Conservation (phyloP, 352 stramenopile species). For the Phytophthora lateralis region DNA sequence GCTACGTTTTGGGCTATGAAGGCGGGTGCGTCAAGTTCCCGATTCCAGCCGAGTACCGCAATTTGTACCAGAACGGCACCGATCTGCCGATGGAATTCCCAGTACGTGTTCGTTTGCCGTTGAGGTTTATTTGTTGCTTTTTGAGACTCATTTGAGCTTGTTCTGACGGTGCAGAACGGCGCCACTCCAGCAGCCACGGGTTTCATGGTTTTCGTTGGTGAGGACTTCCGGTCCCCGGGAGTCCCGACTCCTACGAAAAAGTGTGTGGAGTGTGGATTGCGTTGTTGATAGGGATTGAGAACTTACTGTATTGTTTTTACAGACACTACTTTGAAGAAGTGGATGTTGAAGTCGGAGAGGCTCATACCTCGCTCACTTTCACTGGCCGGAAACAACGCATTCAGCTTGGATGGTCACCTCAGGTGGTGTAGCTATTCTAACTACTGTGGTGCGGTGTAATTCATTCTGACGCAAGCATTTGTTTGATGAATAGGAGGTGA, state of each 20-base stretch:
- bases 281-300: background rate
- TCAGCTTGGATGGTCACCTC: slow-evolving; percentile 76
- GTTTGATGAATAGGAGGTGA: slow-evolving; percentile 53
- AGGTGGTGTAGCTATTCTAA: slow-evolving; percentile 45
- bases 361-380: slow-evolving; percentile 55
- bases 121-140: background rate
- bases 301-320: slow-evolving; percentile 6
- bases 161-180: slow-evolving; percentile 54
- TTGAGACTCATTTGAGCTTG: background rate
- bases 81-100: slow-evolving; percentile 85
- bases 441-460: background rate
- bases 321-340: slow-evolving; percentile 84
- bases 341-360: slow-evolving; percentile 52
- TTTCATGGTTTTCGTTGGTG: slow-evolving; percentile 72
- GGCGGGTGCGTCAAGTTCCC: slow-evolving; percentile 78
- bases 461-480: background rate
- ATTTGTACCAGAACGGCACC: slow-evolving; percentile 79
- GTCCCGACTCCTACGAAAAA: slow-evolving; percentile 52
- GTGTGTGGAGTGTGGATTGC: slow-evolving; percentile 24
- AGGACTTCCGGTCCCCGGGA: slow-evolving; percentile 44
- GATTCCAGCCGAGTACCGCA: slow-evolving; percentile 71
- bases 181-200: slow-evolving; percentile 71
- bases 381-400: slow-evolving; percentile 68
- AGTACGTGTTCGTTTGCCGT: slow-evolving; percentile 28
- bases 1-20: slow-evolving; percentile 76